Base-by-base conservation (phyloP, 2,329 filamentous ascomycete species). In the Dothidotthia symphoricarpi region DNA sequence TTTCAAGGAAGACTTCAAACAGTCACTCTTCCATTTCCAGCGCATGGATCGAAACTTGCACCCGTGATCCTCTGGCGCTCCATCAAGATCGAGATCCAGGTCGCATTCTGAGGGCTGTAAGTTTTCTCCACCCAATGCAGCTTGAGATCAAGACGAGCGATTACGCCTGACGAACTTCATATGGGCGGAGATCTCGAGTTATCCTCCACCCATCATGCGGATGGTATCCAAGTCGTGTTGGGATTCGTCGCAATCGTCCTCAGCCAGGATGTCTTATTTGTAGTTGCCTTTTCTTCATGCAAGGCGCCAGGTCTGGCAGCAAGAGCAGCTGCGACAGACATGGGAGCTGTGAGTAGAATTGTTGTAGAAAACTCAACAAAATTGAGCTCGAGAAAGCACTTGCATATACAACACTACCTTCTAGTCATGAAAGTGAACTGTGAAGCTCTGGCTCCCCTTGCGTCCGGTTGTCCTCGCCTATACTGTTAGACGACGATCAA, bases 161-260 rank as follows among this genome's bases (percentile, higher is more conserved):
- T 75, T 3, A 83, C 73, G 0, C 82, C 82, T 0, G 79, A 81
- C 1, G 77, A 77, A 10, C 75, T 78, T 80, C 82, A 86, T 5
- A 84, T 67, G 3, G 46, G 55, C 7, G 47, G 49, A 9, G 26
- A 32, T 3, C 38, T 44, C 31, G 82, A 81, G 12, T 77, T 80
- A 59, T 85, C 81, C 1, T 71, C 67, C 0, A 83, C 76, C 76
- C 78, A 86, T 29, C 82, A 71, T 16, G 82, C 82, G n/a, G 69
- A 67, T 1, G 69, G 64, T 13, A 81, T 69, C 82, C 82, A 86
- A 2, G 74, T 66, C 0, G 81, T 77, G 3, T 73, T 67, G 0
- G 72, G 69, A 0, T 75, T 71, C 36, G 72, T 64, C 70, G 63
- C 2, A 61, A 61, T 2, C 55, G 73, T 15, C 73, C 71, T 39